Conservation (phyloP, 2,329 filamentous ascomycete genomes). For the Clarireedia paspali region DNA sequence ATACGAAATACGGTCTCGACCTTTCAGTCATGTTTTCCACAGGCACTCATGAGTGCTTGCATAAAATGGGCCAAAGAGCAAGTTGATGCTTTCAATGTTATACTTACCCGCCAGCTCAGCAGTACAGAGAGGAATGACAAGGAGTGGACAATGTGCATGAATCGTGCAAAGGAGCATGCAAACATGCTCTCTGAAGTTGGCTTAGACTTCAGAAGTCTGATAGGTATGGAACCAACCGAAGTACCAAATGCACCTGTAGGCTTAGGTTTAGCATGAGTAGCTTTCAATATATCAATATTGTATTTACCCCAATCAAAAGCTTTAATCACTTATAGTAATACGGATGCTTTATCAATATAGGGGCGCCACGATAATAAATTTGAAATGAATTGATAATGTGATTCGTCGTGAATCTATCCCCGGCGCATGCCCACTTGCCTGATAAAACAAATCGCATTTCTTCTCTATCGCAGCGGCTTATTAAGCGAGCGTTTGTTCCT, state of each 20-base stretch:
- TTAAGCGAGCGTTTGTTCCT: conserved; percentile 8
- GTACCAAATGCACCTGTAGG: conserved; percentile 31
- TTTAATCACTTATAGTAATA: background rate
- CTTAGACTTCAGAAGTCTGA: conserved; percentile 78
- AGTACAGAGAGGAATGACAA: conserved; percentile 70
- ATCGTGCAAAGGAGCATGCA: conserved; percentile 73
- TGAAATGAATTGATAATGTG: no score
- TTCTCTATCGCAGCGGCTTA: conserved; percentile 3
- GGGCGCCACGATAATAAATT: background rate
- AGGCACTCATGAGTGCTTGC: conserved; percentile 83
- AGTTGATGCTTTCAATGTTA: conserved; percentile 81
- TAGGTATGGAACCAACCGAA: conserved; percentile 47
- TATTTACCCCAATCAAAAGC: background rate
- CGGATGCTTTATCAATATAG: background rate
- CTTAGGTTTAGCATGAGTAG: conserved; percentile 26
- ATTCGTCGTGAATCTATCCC: background rate
- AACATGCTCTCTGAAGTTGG: conserved; percentile 76
- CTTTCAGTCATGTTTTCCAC: conserved; percentile 80
- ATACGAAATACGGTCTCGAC: conserved; percentile 89
- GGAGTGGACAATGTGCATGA: conserved; percentile 77
- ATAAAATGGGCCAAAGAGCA: conserved; percentile 98
- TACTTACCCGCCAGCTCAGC: conserved; percentile 77
- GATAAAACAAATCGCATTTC: background rate
- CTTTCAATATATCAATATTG: background rate
- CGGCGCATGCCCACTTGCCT: conserved; percentile 8